Base-by-base conservation (phyloP, 2,329 filamentous ascomycete species). In the Neopestalotiopsis sp. region DNA sequence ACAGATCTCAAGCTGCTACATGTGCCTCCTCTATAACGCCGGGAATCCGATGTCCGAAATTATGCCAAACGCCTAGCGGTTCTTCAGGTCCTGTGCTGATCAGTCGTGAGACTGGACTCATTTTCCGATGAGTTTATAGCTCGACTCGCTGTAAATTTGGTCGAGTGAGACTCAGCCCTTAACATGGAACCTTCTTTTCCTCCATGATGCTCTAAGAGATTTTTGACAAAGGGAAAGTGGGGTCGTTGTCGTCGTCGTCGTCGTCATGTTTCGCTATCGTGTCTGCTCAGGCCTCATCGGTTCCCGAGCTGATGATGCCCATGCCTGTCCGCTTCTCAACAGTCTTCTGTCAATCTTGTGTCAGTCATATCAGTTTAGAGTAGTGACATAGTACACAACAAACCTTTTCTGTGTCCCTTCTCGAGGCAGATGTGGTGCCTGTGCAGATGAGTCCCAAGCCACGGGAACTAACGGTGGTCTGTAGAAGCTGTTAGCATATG, bases 271-370 rank as follows among this genome's bases (percentile, higher is more conserved):
- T 13, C 13, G 14, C 63, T 12, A 5, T 24, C 24, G 24, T 24
- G 24, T 24, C 24, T 13, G 10, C 28, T 66, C 30, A 68, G 6
- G 67, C 67, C 0, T 68, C 67, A 13, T 68, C 67, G 62, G 32
- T 61, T n/a, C 67, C 67, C 1, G 32, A 28, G 61, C 38, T 68
- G 67, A 68, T 57, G 40, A 68, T 65, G 9, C 67, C 67, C 42
- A 30, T 65, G 53, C 67, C 67, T 20, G 67, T 68, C 4, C 67
- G 3, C 34, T 56, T 17, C 14, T 6, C 42, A 3, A 10, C n/a
- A 13, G 61, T 24, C 12, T 38, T 17, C 42, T 38, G 7, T 24
- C 28, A 14, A 17, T 38, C 5, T 10, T 6, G 9, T 38, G 34
- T 38, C 9, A 38, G 34, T 38, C 34, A 38, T 38, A 5, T 38